Conservation (phyloP, 2,329 filamentous ascomycete genomes). For the Eurotiales sp. region DNA sequence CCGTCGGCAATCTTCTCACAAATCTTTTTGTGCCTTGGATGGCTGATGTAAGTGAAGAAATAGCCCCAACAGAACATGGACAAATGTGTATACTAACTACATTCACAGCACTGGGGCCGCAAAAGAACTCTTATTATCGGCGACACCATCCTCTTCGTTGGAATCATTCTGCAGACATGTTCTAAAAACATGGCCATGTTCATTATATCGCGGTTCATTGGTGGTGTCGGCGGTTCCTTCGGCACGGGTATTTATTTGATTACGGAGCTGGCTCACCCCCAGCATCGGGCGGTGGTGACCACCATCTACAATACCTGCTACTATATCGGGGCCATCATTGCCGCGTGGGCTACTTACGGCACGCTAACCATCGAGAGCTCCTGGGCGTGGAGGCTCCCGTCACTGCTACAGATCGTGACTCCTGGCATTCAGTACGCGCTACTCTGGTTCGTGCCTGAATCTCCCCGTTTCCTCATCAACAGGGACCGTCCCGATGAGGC, state of each 20-base stretch:
- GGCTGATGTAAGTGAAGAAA: too few relatives aligned
- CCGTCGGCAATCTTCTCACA: too few relatives aligned
- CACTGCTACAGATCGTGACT: slow-evolving; percentile 37
- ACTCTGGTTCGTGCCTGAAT: slow-evolving; percentile 14
- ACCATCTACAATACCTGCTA: background rate
- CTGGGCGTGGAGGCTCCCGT: background rate
- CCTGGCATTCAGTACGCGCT: slow-evolving; percentile 20
- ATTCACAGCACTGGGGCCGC: background rate
- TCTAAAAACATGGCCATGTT: background rate
- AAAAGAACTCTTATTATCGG: background rate
- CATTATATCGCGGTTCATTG: background rate
- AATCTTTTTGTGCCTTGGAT: too few relatives aligned
- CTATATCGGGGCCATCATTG: background rate
- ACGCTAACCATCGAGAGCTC: background rate
- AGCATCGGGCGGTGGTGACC: background rate
- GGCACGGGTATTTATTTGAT: slow-evolving; percentile 31
- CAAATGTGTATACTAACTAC: too few relatives aligned
- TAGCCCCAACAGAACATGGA: too few relatives aligned
- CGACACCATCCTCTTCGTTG: background rate
- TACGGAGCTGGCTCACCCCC: background rate
- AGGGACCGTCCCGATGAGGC: slow-evolving; percentile 17
- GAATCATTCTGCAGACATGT: background rate
- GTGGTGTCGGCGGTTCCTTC: background rate
- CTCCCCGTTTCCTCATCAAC: too few relatives aligned
- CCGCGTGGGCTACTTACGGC: background rate